Conservation (phyloP, 176 grass and related monocot genomes). For the Puya raimondii region DNA sequence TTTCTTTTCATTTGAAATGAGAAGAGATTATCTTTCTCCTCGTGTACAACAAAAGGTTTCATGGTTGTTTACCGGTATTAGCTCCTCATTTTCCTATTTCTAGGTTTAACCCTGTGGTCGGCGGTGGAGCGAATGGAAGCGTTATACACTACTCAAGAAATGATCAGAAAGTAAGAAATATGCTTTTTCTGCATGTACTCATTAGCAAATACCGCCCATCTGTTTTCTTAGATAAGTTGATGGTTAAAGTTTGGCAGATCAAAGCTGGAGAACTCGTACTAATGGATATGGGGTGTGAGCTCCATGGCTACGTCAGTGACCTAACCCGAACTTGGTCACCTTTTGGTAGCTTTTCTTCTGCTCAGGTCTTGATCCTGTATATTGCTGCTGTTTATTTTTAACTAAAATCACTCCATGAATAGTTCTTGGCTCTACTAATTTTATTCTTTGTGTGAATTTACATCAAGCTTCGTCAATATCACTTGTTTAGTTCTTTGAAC, state of each 20-base stretch:
- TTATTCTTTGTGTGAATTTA: neutral
- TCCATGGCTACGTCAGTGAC: conserved; percentile 91
- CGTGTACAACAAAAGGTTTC: neutral
- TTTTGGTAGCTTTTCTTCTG: conserved; percentile 62
- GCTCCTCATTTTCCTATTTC: conserved; percentile 8
- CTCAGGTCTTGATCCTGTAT: conserved; percentile 44
- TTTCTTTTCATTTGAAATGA: neutral
- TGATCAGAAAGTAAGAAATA: conserved; percentile 53
- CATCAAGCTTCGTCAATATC: neutral
- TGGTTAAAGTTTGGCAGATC: conserved; percentile 46
- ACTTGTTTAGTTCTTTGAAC: neutral
- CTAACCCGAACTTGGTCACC: conserved; percentile 82
- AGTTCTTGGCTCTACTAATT: no score
- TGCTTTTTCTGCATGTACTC: neutral
- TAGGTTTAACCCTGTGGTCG: conserved; percentile 97
- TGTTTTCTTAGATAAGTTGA: conserved; percentile 36
- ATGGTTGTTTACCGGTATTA: neutral
- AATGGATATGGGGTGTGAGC: conserved; percentile 98
- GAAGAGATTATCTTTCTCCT: neutral
- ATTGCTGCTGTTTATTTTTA: conserved; percentile 1
- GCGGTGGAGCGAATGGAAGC: conserved; percentile 73
- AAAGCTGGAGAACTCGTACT: conserved; percentile 71
- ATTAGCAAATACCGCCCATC: conserved; percentile 1
- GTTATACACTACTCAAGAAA: conserved; percentile 94
- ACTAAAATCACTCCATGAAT: neutral